A percentile compares a stretch with the other conserved stretches of the same genome.
phyloP scores from a whole-genome alignment of 148 eudicot genomes.

The Cornus suecica region DNA sequence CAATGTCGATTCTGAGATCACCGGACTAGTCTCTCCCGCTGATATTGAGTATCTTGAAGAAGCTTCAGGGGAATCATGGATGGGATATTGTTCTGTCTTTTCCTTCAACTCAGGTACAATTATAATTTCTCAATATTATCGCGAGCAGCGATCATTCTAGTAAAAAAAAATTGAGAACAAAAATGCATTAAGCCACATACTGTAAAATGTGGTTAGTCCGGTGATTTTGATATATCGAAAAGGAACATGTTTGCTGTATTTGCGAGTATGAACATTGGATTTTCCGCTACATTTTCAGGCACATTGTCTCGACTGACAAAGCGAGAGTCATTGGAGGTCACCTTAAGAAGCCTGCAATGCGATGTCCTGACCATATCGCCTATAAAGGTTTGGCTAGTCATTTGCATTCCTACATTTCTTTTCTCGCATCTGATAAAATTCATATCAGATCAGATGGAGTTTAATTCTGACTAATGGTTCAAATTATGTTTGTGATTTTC shows the following conservation, averaged over 20 bases:
- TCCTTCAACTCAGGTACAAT: constrained; percentile 29
- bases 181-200: too few relatives aligned
- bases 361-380: constrained; percentile 43
- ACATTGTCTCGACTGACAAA: constrained; percentile 24
- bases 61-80: constrained; percentile 32
- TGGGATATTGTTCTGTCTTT: constrained; percentile 38
- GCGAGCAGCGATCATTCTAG: too few relatives aligned
- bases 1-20: constrained; percentile 3
- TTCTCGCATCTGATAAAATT: neutral
- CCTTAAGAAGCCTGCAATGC: constrained; percentile 27
- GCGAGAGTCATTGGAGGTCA: constrained; percentile 18
- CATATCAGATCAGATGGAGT: neutral
- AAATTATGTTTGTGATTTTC: neutral
- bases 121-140: neutral
- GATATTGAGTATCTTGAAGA: constrained; percentile 39
- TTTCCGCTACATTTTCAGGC: constrained; percentile 23
- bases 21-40: constrained; percentile 29
- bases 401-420: neutral
- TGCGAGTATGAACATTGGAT: too few relatives aligned
- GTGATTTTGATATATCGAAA: too few relatives aligned
- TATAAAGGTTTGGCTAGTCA: constrained; percentile 24
- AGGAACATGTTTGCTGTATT: neutral
- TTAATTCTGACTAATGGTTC: neutral
- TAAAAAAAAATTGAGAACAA: too few relatives aligned
- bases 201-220: too few relatives aligned